Percentiles rank a stretch among this genome's conserved stretches.
Evolutionary conservation across 164 flowering plant genomes (phyloP).

Genomic region (Chloranthus sessilifolius): DNA sequence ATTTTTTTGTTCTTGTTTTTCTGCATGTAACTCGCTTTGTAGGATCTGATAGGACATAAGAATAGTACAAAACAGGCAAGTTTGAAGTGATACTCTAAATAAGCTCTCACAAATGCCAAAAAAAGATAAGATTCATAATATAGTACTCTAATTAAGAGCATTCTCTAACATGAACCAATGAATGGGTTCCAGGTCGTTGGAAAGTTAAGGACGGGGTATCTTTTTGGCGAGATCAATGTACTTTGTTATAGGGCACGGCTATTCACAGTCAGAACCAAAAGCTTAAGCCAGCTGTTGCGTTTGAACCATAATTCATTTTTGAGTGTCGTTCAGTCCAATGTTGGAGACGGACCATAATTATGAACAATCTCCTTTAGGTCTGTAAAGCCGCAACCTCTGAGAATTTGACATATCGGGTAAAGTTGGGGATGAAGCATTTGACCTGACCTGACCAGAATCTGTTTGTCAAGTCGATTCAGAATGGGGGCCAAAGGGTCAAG

Average conservation of each 20-base stretch:
- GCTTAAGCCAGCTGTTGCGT: constrained; percentile 76
- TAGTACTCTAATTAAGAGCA: too few species aligned
- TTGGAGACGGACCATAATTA: constrained; percentile 88
- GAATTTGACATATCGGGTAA: too few species aligned
- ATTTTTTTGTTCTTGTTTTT: too few species aligned
- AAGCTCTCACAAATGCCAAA: too few species aligned
- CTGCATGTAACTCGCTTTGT: constrained; percentile 19
- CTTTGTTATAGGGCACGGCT: constrained; percentile 92
- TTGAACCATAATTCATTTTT: constrained; percentile 75
- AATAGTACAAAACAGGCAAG: constrained; percentile 72
- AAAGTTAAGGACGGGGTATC: constrained; percentile 63
- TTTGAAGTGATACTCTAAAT: constrained; percentile 3
- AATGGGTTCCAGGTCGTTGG: constrained; percentile 55
- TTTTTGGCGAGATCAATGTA: constrained; percentile 93
- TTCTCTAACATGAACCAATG: neutral
- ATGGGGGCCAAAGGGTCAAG: too few species aligned
- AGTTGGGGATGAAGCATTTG: too few species aligned
- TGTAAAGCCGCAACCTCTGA: neutral
- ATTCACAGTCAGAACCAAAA: constrained; percentile 80
- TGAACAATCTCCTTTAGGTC: constrained; percentile 96
- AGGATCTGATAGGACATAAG: constrained; percentile 65
- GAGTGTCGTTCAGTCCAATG: constrained; percentile 83
- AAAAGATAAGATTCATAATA: too few species aligned
- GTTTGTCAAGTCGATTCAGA: too few species aligned
- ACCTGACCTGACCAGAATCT: too few species aligned